These are phyloP conservation scores for Flagelloscypha sp. DNA, from an alignment of 768 basidiomycete genomes.

Conservation along the genomic window DNA sequence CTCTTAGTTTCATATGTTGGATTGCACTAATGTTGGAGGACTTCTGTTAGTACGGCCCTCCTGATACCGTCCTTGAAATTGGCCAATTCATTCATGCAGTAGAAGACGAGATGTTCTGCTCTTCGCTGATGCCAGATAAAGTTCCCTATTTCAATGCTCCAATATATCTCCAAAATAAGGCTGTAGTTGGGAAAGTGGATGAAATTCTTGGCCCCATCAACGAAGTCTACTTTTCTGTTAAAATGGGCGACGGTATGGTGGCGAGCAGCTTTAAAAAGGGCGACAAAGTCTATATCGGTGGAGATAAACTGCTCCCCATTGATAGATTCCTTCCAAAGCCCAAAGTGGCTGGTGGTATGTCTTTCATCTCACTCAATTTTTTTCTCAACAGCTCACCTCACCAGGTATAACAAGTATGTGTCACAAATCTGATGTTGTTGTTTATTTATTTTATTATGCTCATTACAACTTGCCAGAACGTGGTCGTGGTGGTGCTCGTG, in stretches of 20 bases:
- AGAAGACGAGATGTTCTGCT: conserved; percentile 97
- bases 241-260: conserved; percentile 94
- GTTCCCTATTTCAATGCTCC: conserved; percentile 99
- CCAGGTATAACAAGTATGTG: conserved; percentile 44
- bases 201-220: conserved; percentile 99
- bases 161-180: conserved; percentile 95
- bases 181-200: conserved; percentile 92
- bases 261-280: conserved; percentile 94
- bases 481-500: conserved; percentile 32
- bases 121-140: conserved; percentile 75
- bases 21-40: no score
- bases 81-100: conserved; percentile 91
- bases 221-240: conserved; percentile 95
- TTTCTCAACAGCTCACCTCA: conserved; percentile 2
- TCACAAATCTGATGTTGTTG: conserved; percentile 7
- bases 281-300: conserved; percentile 95
- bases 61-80: no score
- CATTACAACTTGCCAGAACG: conserved; percentile 35
- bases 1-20: no score
- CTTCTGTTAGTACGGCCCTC: no score
- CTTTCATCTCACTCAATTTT: conserved; percentile 2
- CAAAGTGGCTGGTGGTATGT: conserved; percentile 63
- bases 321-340: conserved; percentile 97
- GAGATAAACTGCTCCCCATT: conserved; percentile 94
- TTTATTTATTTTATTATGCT: conserved; percentile 8